A percentile compares a stretch with the other conserved stretches of the same genome.
Conservation (phyloP, 225 moss, liverwort and hornwort species). For the Straminergon stramineum region DNA sequence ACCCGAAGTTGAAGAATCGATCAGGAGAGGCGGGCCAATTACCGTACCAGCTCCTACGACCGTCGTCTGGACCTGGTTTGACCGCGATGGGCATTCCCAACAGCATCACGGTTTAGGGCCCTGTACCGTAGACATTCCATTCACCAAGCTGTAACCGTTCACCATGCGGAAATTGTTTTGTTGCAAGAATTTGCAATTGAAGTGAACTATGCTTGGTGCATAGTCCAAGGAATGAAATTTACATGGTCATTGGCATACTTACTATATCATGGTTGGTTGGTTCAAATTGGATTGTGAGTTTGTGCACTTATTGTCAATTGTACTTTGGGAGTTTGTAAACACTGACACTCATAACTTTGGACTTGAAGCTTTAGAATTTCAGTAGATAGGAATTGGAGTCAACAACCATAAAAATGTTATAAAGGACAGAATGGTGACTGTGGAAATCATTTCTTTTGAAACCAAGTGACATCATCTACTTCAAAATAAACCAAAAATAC, state of each 20-base stretch:
- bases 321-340: neutral
- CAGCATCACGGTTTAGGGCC: neutral
- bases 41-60: conserved; percentile 2
- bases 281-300: neutral
- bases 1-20: conserved; percentile 16
- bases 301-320: neutral
- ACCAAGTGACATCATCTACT: no score
- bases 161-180: neutral
- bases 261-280: no score
- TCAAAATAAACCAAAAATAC: no score
- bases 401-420: neutral
- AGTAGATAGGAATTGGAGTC: neutral
- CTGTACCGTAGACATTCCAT: neutral
- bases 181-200: neutral
- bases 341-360: neutral
- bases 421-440: no score
- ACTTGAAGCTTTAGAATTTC: neutral
- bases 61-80: conserved; percentile 12
- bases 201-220: neutral
- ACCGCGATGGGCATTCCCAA: conserved; percentile 31
- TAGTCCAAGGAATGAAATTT: neutral
- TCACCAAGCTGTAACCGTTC: neutral
- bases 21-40: conserved; percentile 1
- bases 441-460: no score
- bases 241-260: neutral